Evolutionary conservation across 257 asterid species (phyloP).

Genomic region (Scutellaria minor): DNA sequence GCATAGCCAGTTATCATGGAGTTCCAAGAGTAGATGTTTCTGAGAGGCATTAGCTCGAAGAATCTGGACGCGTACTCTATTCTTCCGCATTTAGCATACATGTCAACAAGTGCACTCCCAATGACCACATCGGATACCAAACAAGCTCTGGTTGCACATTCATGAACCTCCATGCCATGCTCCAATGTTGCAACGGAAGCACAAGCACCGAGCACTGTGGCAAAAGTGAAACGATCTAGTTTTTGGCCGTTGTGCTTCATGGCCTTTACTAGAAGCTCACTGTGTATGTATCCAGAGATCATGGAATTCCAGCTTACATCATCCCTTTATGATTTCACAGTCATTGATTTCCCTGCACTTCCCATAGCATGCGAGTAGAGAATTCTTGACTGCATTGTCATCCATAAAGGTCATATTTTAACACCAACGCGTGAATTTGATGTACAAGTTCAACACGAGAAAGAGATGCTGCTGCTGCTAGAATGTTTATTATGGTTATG

Average conservation of each 20-base stretch:
- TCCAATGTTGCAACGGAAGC: constrained; percentile 87
- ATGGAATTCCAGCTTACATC: constrained; percentile 87
- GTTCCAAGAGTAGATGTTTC: constrained; percentile 86
- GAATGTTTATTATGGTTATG: constrained; percentile 73
- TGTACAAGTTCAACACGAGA: constrained; percentile 58
- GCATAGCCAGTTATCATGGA: constrained; percentile 93
- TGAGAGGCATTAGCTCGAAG: constrained; percentile 70
- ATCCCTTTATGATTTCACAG: constrained; percentile 65
- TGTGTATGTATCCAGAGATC: constrained; percentile 86
- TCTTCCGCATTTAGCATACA: constrained; percentile 95
- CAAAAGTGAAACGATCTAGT: constrained; percentile 78
- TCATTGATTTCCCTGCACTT: constrained; percentile 68
- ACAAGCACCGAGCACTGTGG: constrained; percentile 91
- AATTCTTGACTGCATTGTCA: constrained; percentile 58
- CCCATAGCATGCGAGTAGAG: constrained; percentile 83
- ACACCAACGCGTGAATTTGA: constrained; percentile 65
- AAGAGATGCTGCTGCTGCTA: constrained; percentile 67
- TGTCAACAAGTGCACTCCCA: constrained; percentile 87
- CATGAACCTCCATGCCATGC: constrained; percentile 95
- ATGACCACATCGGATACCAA: constrained; percentile 74
- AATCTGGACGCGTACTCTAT: constrained; percentile 77
- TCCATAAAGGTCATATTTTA: constrained; percentile 53
- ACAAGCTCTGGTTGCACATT: constrained; percentile 71
- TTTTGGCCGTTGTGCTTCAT: constrained; percentile 73
- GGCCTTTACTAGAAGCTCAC: constrained; percentile 68